Conservation (phyloP, 805 yeast genomes). For the Komagataella kurtzmanii region DNA sequence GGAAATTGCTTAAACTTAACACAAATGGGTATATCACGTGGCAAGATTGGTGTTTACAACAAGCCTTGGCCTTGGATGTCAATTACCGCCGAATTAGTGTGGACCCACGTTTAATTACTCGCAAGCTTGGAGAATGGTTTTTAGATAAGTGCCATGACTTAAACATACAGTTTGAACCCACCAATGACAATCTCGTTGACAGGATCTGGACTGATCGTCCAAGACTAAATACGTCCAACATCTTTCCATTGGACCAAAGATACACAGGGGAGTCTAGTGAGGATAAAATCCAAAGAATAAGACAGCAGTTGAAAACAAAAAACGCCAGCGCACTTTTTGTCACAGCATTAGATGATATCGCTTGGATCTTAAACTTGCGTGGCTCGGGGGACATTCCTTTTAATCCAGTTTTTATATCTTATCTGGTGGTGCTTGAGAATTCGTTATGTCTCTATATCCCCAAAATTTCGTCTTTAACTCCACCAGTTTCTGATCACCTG, state of each 20-base stretch:
- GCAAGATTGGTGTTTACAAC: conserved; percentile 63
- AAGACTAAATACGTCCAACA: conserved; percentile 14
- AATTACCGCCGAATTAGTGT: conserved; percentile 52
- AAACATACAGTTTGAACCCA: conserved; percentile 32
- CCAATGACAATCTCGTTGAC: conserved; percentile 60
- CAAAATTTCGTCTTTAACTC: conserved; percentile 3
- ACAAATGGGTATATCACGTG: conserved; percentile 57
- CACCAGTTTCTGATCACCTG: neutral
- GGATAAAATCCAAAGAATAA: conserved; percentile 16
- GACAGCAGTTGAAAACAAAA: conserved; percentile 11
- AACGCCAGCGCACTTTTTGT: conserved; percentile 37
- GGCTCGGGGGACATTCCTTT: conserved; percentile 62
- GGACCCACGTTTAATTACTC: conserved; percentile 66
- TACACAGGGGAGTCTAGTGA: conserved; percentile 22
- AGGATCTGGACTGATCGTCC: conserved; percentile 36
- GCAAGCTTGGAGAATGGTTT: conserved; percentile 28
- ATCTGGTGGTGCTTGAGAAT: conserved; percentile 20
- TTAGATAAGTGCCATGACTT: conserved; percentile 16
- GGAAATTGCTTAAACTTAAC: conserved; percentile 78
- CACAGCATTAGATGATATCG: conserved; percentile 68
- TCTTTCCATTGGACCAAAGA: conserved; percentile 19
- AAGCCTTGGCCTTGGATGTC: conserved; percentile 28
- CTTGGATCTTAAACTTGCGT: conserved; percentile 76
- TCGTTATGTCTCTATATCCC: conserved; percentile 35
- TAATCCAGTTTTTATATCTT: conserved; percentile 71